Evolutionary conservation across 1,139 yeast genomes (phyloP).

Genomic region (Yamadazyma epiphylla): DNA sequence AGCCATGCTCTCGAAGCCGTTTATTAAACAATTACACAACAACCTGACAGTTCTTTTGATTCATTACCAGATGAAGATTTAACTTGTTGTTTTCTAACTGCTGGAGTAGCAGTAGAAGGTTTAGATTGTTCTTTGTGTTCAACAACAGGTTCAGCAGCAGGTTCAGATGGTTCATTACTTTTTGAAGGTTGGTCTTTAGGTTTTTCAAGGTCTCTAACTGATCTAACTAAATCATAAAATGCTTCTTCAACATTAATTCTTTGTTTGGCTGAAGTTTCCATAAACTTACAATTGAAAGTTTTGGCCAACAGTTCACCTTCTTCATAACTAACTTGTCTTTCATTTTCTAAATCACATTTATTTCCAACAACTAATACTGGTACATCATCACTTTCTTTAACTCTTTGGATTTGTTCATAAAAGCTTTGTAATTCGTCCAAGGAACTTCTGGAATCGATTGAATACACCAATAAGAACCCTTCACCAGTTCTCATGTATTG

Average conservation of each 20-base stretch:
- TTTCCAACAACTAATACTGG: constrained; percentile 77
- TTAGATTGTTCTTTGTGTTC: constrained; percentile 3
- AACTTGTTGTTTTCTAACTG: constrained; percentile 11
- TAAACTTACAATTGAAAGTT: constrained; percentile 71
- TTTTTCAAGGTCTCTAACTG: constrained; percentile 32
- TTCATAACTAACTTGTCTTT: constrained; percentile 76
- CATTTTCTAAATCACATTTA: constrained; percentile 57
- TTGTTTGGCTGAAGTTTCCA: constrained; percentile 93
- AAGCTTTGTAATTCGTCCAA: constrained; percentile 75
- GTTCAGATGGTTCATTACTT: constrained; percentile 7
- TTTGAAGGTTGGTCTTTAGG: constrained; percentile 5
- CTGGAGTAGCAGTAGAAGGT: constrained; percentile 5
- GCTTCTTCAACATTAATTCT: constrained; percentile 93
- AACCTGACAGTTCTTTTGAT: constrained; percentile 39
- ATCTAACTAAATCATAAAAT: constrained; percentile 70
- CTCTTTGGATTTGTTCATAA: constrained; percentile 80
- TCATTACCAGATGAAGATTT: constrained; percentile 17
- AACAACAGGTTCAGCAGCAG: constrained; percentile 5
- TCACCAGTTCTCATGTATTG: constrained; percentile 92
- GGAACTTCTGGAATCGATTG: constrained; percentile 76
- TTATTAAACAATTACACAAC: constrained; percentile 41
- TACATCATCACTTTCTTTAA: constrained; percentile 72
- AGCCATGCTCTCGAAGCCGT: neutral
- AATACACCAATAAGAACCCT: constrained; percentile 81
- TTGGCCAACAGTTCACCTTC: constrained; percentile 80